A percentile compares a stretch with the other conserved stretches of the same genome.
phyloP scores from a whole-genome alignment of 208 protist species.

The Herpetomonas tarakana region DNA sequence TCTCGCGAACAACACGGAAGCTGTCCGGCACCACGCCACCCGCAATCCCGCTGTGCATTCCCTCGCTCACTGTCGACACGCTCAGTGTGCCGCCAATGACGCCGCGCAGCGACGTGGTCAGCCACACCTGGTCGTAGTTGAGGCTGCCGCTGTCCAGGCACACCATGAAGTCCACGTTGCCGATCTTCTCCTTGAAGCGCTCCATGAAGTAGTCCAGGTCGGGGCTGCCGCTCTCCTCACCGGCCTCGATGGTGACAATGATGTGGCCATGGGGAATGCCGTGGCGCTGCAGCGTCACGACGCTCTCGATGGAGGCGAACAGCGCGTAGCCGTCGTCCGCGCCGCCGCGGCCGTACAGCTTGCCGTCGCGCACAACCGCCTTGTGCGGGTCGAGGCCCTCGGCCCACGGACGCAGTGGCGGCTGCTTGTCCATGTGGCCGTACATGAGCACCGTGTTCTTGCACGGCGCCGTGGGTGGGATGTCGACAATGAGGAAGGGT shows the following conservation, averaged over 20 bases:
- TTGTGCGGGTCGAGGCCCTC: slow-evolving; percentile 88
- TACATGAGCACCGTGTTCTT: slow-evolving; percentile 91
- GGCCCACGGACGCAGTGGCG: slow-evolving; percentile 89
- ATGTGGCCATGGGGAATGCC: slow-evolving; percentile 78
- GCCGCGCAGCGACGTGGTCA: slow-evolving; percentile 93
- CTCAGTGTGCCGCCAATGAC: slow-evolving; percentile 75
- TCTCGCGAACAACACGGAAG: slow-evolving; percentile 88
- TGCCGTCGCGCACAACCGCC: slow-evolving; percentile 77
- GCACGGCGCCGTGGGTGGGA: slow-evolving; percentile 55
- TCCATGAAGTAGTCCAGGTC: slow-evolving; percentile 88
- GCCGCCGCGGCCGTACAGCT: slow-evolving; percentile 90
- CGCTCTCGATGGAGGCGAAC: slow-evolving; percentile 64
- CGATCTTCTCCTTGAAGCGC: slow-evolving; percentile 52
- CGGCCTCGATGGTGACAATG: slow-evolving; percentile 88
- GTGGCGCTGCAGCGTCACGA: slow-evolving; percentile 77
- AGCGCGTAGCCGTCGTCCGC: slow-evolving; percentile 92
- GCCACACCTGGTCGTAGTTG: slow-evolving; percentile 96
- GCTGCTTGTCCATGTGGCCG: slow-evolving; percentile 97
- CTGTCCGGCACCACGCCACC: slow-evolving; percentile 94
- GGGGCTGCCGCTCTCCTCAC: slow-evolving; percentile 88
- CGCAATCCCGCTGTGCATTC: slow-evolving; percentile 90
- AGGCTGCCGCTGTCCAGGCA: slow-evolving; percentile 93
- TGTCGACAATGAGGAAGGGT: slow-evolving; percentile 84
- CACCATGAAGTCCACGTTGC: slow-evolving; percentile 87
- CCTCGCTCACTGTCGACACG: slow-evolving; percentile 81